Conservation (phyloP, 495 filamentous ascomycete genomes). For the Aspergillus olivimuriae region DNA sequence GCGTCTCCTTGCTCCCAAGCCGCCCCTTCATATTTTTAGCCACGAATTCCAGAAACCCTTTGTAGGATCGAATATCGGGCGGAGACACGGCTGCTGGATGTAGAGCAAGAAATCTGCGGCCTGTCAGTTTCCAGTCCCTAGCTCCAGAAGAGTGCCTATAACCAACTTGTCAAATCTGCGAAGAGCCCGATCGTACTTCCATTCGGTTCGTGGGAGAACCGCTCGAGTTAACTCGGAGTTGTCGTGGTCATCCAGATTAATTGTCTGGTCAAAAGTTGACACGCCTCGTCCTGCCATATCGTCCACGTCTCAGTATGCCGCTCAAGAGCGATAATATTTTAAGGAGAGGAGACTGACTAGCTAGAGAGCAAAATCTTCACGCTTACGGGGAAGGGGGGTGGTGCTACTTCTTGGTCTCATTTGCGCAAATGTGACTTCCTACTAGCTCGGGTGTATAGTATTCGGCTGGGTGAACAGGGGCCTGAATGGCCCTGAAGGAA, state of each 20-base stretch:
- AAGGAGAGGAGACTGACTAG: not conserved
- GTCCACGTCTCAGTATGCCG: too few relatives aligned
- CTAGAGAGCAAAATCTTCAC: not conserved
- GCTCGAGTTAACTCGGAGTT: not conserved
- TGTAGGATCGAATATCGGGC: slow-evolving; percentile 1
- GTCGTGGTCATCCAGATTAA: not conserved
- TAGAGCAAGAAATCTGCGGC: not conserved
- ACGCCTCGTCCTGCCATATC: too few relatives aligned
- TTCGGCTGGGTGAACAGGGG: not conserved
- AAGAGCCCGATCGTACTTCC: not conserved
- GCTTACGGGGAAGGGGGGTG: not conserved
- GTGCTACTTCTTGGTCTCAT: not conserved
- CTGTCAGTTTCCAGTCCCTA: not conserved
- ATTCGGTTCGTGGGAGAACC: not conserved
- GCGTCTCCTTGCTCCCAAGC: not conserved
- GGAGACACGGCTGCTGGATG: not conserved
- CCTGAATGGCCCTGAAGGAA: slow-evolving; percentile 1
- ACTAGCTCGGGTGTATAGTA: not conserved
- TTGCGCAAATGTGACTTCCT: not conserved
- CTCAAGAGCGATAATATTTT: too few relatives aligned
- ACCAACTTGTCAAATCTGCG: not conserved
- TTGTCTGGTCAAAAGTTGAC: not conserved
- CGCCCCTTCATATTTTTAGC: not conserved
- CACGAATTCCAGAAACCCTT: not conserved
- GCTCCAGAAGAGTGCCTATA: not conserved